These are phyloP conservation scores for Ceratocystis variospora DNA, from an alignment of 2,329 filamentous ascomycete species.

Conservation along the genomic window DNA sequence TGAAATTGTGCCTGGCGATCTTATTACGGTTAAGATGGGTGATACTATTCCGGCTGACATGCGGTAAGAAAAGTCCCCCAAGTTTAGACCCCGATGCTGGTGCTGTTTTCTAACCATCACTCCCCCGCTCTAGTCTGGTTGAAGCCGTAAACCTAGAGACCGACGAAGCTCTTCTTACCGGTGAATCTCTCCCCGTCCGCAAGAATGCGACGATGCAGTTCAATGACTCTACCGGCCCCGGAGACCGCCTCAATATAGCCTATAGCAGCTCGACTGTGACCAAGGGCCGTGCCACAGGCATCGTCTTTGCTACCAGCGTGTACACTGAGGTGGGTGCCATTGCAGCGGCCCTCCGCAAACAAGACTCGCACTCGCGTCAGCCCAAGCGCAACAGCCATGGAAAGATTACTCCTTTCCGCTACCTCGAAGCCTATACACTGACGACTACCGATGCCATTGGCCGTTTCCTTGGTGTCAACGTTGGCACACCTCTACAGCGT, in stretches of 20 bases:
- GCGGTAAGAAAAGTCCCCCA: constrained; percentile 22
- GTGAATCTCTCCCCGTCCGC: constrained; percentile 43
- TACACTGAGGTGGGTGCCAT: constrained; percentile 46
- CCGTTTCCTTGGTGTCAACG: constrained; percentile 51
- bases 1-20: constrained; percentile 42
- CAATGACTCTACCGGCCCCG: constrained; percentile 27
- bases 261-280: constrained; percentile 44
- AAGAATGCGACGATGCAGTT: constrained; percentile 34
- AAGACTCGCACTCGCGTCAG: constrained; percentile 37
- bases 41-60: constrained; percentile 45
- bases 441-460: constrained; percentile 46
- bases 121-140: constrained; percentile 26
- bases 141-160: constrained; percentile 49
- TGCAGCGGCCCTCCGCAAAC: constrained; percentile 36
- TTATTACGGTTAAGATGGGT: constrained; percentile 36
- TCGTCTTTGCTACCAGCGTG: constrained; percentile 47
- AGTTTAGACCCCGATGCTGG: neutral
- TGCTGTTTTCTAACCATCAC: constrained; percentile 25
- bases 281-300: constrained; percentile 43
- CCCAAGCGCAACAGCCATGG: constrained; percentile 41
- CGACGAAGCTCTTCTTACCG: constrained; percentile 48
- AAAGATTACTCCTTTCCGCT: constrained; percentile 38
- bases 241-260: constrained; percentile 44
- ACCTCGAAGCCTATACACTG: constrained; percentile 33
- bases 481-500: constrained; percentile 55